Conservation (phyloP, 306 rosid species). For the Sindora glabra region DNA sequence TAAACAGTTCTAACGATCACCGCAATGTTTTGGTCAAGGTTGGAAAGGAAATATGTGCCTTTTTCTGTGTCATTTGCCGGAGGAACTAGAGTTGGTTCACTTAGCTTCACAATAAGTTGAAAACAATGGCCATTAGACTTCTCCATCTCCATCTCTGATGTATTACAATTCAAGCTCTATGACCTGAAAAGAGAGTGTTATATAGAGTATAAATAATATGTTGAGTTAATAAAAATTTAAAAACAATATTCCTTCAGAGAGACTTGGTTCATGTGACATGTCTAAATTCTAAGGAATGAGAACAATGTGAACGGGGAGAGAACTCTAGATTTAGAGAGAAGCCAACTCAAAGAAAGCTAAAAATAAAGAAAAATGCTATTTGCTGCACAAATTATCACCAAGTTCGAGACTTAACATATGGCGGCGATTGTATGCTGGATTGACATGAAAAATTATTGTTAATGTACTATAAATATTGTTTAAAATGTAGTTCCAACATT, state of each 20-base stretch:
- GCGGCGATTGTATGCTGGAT: no score
- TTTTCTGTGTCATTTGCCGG: constrained; percentile 64
- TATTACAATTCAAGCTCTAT: neutral
- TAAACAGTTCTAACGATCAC: constrained; percentile 66
- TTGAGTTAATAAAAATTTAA: neutral
- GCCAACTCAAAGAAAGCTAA: neutral
- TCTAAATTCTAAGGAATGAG: neutral
- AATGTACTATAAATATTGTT: no score
- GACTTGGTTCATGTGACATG: neutral
- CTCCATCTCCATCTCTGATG: constrained; percentile 60
- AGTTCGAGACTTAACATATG: no score
- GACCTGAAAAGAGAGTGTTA: constrained; percentile 1
- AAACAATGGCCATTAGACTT: constrained; percentile 5
- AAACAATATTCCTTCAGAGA: neutral
- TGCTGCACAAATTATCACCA: no score
- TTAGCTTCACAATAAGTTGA: constrained; percentile 40
- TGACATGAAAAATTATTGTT: no score
- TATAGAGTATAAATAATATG: neutral
- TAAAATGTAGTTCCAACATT: no score
- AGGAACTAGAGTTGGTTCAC: constrained; percentile 46
- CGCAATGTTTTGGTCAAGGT: constrained; percentile 91
- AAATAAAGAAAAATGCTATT: no score
- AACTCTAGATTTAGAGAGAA: neutral
- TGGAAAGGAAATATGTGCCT: constrained; percentile 69
- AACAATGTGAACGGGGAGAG: constrained; percentile 11